Base-by-base conservation (phyloP, 2,329 filamentous ascomycete genomes). In the Hypomyces rosellus region DNA sequence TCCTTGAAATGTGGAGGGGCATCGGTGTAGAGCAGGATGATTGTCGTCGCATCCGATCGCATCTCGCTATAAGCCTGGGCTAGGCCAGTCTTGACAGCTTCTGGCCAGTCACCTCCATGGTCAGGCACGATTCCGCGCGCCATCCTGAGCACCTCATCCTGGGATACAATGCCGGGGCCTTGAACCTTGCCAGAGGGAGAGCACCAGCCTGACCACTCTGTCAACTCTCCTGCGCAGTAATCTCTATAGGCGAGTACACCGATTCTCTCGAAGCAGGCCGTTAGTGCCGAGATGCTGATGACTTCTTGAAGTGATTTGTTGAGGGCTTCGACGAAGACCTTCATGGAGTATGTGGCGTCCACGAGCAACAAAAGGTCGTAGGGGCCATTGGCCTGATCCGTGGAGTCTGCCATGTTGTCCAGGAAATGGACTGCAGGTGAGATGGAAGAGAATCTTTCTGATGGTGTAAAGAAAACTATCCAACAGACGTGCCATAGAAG, bases 211-310 rank as follows among this genome's bases (percentile, higher is more conserved):
- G 75, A 77, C 72, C 74, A 79, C 45, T 76, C 64, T 2, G 70
- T 67, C 20, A 74, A 52, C 4, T 46, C 40, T 13, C 60, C 58
- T 12, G 55, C 51, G 52, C 61, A 65, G 57, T 77, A 77, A 60
- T 79, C 76, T 5, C 75, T 69, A 54, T 78, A 79, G 1, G 71
- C 73, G 12, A 78, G 59, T 3, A 78, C 65, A 6, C 74, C 75
- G 48, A 78, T 74, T 2, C 73, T 69, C 4, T 70, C 66, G 57
- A 80, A 78, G 55, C 72, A 74, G 46, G 65, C 69, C 0, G 76
- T 78, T 1, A 77, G 63, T 1, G 69, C 65, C 1, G 74, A 75
- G 6, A 78, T 64, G 34, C 70, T 69, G 50, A 80, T 71, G 55
- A 79, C 74, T 53, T 76, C 73, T 1, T 75, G 74, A 6, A 80